Evolutionary conservation across 163 green algal genomes (phyloP), one percentile per base, ranked within the genome.

Genomic region (Chloromonas sp.): DNA sequence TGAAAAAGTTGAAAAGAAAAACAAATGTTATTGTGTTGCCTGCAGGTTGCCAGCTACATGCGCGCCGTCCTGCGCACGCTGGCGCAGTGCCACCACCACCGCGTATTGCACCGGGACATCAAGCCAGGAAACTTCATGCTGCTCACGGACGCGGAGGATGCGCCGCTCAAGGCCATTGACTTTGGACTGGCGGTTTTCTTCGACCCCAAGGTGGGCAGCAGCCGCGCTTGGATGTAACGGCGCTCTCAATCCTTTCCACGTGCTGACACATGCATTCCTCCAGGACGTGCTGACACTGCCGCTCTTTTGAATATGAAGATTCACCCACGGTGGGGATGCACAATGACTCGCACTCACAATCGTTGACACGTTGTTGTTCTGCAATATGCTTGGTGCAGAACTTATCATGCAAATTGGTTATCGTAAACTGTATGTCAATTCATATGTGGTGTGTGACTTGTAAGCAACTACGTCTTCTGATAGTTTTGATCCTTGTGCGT

Each of bases 91-190:
- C 95, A 98, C 90, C 84, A 90, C 14, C 90, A 95, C 81, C 85
- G 89, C 76, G 98, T 98, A 81, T 89, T 98, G 83, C 96, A 98
- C 85, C 88, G 95, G 0, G 96, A 98, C 88, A 92, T 98, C 86
- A 98, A 98, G 36, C 3, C 85, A 87, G 94, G 95, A 77, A 98
- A 98, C 89, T 98, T 98, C 88, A 97, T 98, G 94, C 91, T 98
- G 84, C 91, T 97, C 0, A 92, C 87, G 14, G 87, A 94, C 5
- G 88, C 90, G 1, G 86, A 94, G n/a, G 86, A 93, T 15, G 89
- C 95, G 3, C 95, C 93, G 0, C 83, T 98, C 61, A 98, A 98
- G 87, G 95, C 95, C 58, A 97, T 98, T 57, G 96, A 98, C 85
- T 98, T 98, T 93, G 95, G 96, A 2, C 86, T 98, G 83, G 93